Conservation (phyloP, 192 early-diverging fungal species). For the Polychytrium aggregatum region DNA sequence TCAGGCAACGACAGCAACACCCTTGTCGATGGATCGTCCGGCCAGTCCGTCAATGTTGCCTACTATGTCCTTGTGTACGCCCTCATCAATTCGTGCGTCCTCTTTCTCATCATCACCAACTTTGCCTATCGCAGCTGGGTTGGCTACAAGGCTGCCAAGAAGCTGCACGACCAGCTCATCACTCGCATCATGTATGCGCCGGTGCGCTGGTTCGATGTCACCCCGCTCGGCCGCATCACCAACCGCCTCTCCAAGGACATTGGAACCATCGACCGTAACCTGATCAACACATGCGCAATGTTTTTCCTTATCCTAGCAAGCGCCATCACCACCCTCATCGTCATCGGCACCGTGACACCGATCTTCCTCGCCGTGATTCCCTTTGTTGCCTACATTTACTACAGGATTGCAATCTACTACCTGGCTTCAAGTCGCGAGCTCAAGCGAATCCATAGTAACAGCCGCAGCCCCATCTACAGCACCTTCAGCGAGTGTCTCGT, state of each 20-base stretch:
- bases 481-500: constrained; percentile 33
- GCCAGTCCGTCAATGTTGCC: too few species aligned
- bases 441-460: constrained; percentile 22
- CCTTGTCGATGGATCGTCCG: too few species aligned
- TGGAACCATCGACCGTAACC: constrained; percentile 17
- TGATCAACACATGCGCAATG: constrained; percentile 19
- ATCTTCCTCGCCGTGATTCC: constrained; percentile 36
- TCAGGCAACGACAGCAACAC: too few species aligned
- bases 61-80: constrained; percentile 11
- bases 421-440: constrained; percentile 14
- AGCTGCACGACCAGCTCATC: constrained; percentile 59
- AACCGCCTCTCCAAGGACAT: constrained; percentile 82
- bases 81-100: background rate
- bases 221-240: constrained; percentile 66
- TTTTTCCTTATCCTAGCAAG: constrained; percentile 32
- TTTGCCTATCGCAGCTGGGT: constrained; percentile 2
- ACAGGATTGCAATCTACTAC: constrained; percentile 5
- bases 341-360: constrained; percentile 11
- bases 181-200: constrained; percentile 58
- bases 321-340: background rate
- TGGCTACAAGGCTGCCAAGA: constrained; percentile 52
- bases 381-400: constrained; percentile 15
- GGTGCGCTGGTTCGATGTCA: constrained; percentile 64
- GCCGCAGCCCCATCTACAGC: constrained; percentile 17
- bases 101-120: constrained; percentile 2